These are phyloP conservation scores for Rhododendron simsii DNA, from an alignment of 148 eudicot genomes.

Conservation along the genomic window DNA sequence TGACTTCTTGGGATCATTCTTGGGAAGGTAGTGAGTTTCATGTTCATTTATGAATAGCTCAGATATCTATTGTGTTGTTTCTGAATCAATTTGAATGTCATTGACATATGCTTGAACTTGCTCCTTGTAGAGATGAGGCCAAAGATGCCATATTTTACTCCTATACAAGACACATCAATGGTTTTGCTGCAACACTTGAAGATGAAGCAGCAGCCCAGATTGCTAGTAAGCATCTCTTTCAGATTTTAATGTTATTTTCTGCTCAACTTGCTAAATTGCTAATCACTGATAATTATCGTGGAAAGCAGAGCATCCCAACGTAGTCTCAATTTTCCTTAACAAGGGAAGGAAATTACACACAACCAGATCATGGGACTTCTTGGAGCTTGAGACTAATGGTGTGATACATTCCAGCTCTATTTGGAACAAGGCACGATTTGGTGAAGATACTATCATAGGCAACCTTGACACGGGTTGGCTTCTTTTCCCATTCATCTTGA, in stretches of 20 bases:
- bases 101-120: constrained; percentile 3
- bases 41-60: neutral
- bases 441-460: constrained; percentile 78
- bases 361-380: constrained; percentile 81
- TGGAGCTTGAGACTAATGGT: constrained; percentile 63
- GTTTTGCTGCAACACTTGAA: constrained; percentile 80
- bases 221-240: constrained; percentile 41
- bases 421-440: constrained; percentile 75
- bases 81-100: neutral
- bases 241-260: neutral
- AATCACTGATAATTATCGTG: neutral
- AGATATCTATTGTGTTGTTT: neutral
- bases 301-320: constrained; percentile 66
- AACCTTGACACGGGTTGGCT: constrained; percentile 81
- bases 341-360: constrained; percentile 72
- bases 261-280: neutral
- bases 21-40: constrained; percentile 45
- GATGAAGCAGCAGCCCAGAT: constrained; percentile 54
- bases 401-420: constrained; percentile 33
- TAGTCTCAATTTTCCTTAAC: constrained; percentile 67
- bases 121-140: constrained; percentile 27
- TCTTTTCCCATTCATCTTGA: neutral
- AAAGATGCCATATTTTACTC: constrained; percentile 71
- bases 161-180: constrained; percentile 82
- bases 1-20: constrained; percentile 54